Evolutionary conservation across 2,329 filamentous ascomycete species (phyloP).

Genomic region (Calycina herbarum): DNA sequence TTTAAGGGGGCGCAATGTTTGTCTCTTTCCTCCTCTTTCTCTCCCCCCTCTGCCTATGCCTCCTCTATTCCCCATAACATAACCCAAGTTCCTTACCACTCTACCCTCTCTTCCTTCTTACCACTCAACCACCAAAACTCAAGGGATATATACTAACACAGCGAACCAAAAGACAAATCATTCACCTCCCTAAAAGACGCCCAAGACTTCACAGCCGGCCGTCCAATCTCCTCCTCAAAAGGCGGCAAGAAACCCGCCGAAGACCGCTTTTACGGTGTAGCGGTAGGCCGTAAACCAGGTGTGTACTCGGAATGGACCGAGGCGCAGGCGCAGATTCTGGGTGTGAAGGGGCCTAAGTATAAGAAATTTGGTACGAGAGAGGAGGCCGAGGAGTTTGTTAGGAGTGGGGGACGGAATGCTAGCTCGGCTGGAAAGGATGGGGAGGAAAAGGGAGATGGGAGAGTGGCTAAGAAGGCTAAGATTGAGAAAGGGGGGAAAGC

Average conservation of each 20-base stretch:
- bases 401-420: constrained; percentile 38
- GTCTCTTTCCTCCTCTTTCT: constrained; percentile 38
- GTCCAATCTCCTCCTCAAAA: constrained; percentile 40
- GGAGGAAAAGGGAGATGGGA: constrained; percentile 15
- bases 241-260: constrained; percentile 12
- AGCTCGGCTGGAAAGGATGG: too few species aligned
- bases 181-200: constrained; percentile 75
- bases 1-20: constrained; percentile 67
- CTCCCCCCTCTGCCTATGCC: too few species aligned
- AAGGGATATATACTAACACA: constrained; percentile 18
- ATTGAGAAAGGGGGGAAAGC: constrained; percentile 5
- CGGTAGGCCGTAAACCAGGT: constrained; percentile 57
- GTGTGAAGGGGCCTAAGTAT: constrained; percentile 68
- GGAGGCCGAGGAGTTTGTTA: constrained; percentile 79
- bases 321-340: constrained; percentile 71
- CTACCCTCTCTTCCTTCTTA: too few species aligned
- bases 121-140: too few species aligned
- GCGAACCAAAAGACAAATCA: constrained; percentile 62
- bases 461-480: constrained; percentile 24
- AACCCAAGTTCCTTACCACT: too few species aligned
- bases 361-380: constrained; percentile 66
- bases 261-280: constrained; percentile 61
- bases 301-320: constrained; percentile 67
- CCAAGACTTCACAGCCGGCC: constrained; percentile 71
- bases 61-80: background rate